Evolutionary conservation across 2,329 filamentous ascomycete genomes (phyloP).

Genomic region (Iodosphaeria phyllophila): DNA sequence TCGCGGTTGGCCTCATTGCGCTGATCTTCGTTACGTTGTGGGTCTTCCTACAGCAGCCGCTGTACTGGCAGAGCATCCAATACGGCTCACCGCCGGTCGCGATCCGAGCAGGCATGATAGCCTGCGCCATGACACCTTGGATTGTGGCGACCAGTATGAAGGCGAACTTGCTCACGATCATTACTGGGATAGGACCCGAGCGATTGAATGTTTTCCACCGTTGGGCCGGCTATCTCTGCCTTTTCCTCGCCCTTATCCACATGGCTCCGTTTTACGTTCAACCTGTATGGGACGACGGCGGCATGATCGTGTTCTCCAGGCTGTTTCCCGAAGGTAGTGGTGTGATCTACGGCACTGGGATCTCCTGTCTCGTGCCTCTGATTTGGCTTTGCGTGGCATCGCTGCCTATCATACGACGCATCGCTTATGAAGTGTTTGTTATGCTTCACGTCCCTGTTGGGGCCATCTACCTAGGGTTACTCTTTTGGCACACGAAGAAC

Average conservation of each 20-base stretch:
- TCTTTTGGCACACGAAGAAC: slow-evolving; percentile 96
- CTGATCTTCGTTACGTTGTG: slow-evolving; percentile 61
- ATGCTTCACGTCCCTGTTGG: slow-evolving; percentile 67
- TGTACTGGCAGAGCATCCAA: slow-evolving; percentile 75
- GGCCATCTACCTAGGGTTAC: slow-evolving; percentile 59
- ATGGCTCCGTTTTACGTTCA: slow-evolving; percentile 80
- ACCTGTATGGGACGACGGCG: slow-evolving; percentile 66
- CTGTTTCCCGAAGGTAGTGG: slow-evolving; percentile 48
- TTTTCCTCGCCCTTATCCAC: slow-evolving; percentile 69
- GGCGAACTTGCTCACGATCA: slow-evolving; percentile 63
- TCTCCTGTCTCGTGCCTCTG: slow-evolving; percentile 65
- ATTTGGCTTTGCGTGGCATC: slow-evolving; percentile 73
- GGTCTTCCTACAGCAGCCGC: slow-evolving; percentile 69
- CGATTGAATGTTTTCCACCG: slow-evolving; percentile 83
- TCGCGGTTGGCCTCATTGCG: slow-evolving; percentile 47
- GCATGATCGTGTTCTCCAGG: slow-evolving; percentile 48
- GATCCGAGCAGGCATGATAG: slow-evolving; percentile 77
- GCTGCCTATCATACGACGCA: slow-evolving; percentile 54
- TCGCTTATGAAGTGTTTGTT: slow-evolving; percentile 75
- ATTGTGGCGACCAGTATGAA: slow-evolving; percentile 82
- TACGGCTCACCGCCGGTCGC: slow-evolving; percentile 80
- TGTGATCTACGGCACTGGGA: slow-evolving; percentile 69
- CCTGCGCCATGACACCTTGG: slow-evolving; percentile 83
- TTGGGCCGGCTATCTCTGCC: slow-evolving; percentile 75
- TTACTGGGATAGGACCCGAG: slow-evolving; percentile 86